Percentiles rank a stretch among this genome's conserved stretches.
These are phyloP conservation scores for Coniochaeta sp. DNA, from an alignment of 2,329 filamentous ascomycete genomes.

Conservation along the genomic window DNA sequence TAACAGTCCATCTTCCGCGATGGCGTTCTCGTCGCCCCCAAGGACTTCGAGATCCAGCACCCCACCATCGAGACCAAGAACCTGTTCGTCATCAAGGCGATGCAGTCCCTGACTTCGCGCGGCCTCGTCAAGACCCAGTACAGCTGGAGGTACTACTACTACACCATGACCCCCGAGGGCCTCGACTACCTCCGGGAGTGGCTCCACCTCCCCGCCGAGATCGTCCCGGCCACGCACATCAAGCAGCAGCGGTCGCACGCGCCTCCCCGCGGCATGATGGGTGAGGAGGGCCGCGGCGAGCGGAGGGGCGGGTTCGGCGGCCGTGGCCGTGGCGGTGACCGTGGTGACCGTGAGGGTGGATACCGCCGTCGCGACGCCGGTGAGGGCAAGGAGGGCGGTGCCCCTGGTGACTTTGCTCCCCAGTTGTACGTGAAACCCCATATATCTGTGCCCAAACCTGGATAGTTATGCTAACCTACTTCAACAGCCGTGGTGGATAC, in stretches of 20 bases:
- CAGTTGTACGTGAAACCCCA: slow-evolving; percentile 61
- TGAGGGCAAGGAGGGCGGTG: slow-evolving; percentile 84
- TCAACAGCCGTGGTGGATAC: slow-evolving; percentile 69
- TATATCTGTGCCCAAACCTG: not conserved
- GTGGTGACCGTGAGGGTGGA: slow-evolving; percentile 80
- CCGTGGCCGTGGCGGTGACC: slow-evolving; percentile 66
- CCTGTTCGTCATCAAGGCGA: slow-evolving; percentile 98
- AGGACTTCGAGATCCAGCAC: slow-evolving; percentile 59
- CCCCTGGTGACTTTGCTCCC: slow-evolving; percentile 86
- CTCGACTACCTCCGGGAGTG: slow-evolving; percentile 99
- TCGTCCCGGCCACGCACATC: slow-evolving; percentile 99
- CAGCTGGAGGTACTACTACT: slow-evolving; percentile 99
- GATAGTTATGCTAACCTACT: slow-evolving; percentile 25
- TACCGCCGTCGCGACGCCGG: slow-evolving; percentile 87
- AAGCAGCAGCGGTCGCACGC: slow-evolving; percentile 99
- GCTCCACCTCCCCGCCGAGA: slow-evolving; percentile 99
- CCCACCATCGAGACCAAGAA: slow-evolving; percentile 43
- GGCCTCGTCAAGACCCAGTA: slow-evolving; percentile 99
- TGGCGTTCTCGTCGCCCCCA: slow-evolving; percentile 92
- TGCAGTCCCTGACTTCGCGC: slow-evolving; percentile 95
- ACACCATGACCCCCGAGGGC: slow-evolving; percentile 95
- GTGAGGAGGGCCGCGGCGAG: slow-evolving; percentile 77
- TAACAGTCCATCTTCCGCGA: slow-evolving; percentile 74
- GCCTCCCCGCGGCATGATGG: slow-evolving; percentile 97
- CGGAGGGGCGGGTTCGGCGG: slow-evolving; percentile 67